Evolutionary conservation across 441 rosid species (phyloP), one percentile per base, ranked within the genome.

Genomic region (Corymbia calophylla): DNA sequence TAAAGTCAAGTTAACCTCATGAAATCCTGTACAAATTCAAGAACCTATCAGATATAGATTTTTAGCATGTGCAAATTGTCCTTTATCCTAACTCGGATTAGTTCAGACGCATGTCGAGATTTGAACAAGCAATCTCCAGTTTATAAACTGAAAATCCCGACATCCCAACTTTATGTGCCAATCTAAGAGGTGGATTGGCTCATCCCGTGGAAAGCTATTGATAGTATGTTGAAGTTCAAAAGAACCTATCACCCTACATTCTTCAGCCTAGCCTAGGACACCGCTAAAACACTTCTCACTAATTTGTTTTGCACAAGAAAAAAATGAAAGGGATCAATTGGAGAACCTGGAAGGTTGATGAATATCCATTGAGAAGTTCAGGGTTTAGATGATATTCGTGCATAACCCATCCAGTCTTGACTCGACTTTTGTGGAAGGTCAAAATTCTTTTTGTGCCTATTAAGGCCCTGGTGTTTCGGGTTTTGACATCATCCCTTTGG

Each of bases 31-130:
- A 25, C 80, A 35, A 39, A 68, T 68, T 9, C 47, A 18, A 31
- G 21, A 18, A 16, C 23, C 12, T 0, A 5, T 66, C 8, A 66
- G 31, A 4, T 16, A 31, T 11, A 66, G 2, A 21, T 8, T 8
- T 31, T 66, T 16, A 16, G 9, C 5, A 4, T 66, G 12, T 66
- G 11, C 12, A 31, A 8, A 1, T 0, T 66, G 23, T 29, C 64
- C 3, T 1, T 25, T 25, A 4, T 66, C 77, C 3, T 66, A 31
- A 66, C 18, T 31, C 7, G 6, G 1, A 31, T 5, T 66, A 66
- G 23, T 66, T 31, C 16, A 12, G 7, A 8, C 1, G 10, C 18
- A 15, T 1, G 21, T 0, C 3, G 5, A 0, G 1, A 31, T 31
- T 35, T n/a, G 3, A 64, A 64, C 8, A 7, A 16, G 5, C 8